Evolutionary conservation across 441 rosid species (phyloP).

Genomic region (Populus trichocarpa): DNA sequence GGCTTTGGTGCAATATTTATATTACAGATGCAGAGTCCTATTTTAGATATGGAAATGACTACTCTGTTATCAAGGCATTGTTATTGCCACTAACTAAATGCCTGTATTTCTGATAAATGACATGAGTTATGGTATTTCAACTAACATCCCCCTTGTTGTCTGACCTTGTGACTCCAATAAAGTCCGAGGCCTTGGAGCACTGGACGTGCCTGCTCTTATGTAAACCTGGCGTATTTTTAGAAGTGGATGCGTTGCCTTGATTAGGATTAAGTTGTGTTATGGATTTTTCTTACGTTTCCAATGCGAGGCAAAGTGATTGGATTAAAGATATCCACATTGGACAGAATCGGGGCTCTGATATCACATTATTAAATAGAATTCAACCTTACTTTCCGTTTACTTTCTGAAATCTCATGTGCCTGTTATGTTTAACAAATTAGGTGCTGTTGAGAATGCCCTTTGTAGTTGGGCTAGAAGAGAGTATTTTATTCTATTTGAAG

Average conservation of each 20-base stretch:
- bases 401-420: background rate
- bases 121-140: background rate
- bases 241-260: background rate
- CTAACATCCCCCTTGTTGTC: background rate
- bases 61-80: background rate
- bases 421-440: background rate
- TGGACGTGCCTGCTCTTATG: background rate
- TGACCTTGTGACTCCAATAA: background rate
- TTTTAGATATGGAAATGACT: background rate
- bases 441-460: background rate
- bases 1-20: background rate
- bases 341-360: background rate
- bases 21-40: background rate
- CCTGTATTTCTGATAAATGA: background rate
- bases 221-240: background rate
- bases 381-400: background rate
- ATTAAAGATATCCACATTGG: background rate
- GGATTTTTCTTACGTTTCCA: background rate
- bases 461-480: background rate
- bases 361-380: background rate
- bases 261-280: background rate
- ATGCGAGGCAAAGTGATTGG: background rate
- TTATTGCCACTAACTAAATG: background rate
- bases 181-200: background rate
- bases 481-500: background rate